A percentile compares a stretch with the other conserved stretches of the same genome.
Evolutionary conservation across 441 rosid genomes (phyloP).

Genomic region (Erodium chrysanthum): DNA sequence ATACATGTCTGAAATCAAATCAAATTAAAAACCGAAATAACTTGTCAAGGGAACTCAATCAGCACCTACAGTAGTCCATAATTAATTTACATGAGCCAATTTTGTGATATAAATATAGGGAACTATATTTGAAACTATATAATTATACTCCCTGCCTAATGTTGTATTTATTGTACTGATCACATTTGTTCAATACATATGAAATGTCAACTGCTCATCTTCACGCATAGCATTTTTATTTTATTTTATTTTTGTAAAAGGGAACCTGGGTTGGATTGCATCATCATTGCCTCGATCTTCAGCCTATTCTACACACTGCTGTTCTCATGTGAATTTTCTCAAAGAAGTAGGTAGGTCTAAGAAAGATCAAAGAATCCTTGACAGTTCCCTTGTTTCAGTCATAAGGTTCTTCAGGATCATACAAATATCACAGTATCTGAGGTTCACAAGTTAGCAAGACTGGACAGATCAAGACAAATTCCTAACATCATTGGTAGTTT

Average conservation of each 20-base stretch:
- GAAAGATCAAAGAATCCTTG: neutral
- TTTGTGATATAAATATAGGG: neutral
- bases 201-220: neutral
- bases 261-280: neutral
- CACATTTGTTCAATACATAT: constrained; percentile 1
- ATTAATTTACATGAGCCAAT: too few species aligned
- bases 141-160: neutral
- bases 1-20: neutral
- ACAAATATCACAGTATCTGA: too few species aligned
- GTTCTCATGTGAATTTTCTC: neutral
- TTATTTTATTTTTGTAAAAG: neutral
- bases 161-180: neutral
- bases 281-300: neutral
- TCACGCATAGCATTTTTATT: neutral
- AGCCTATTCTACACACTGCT: neutral
- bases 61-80: neutral
- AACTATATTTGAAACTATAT: neutral
- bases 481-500: neutral
- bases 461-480: neutral
- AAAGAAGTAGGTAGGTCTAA: neutral
- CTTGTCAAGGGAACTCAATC: neutral
- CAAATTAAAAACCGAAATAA: neutral
- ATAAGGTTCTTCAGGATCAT: too few species aligned
- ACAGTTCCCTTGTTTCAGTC: neutral
- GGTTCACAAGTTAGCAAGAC: neutral